A percentile compares a stretch with the other conserved stretches of the same genome.
Conservation (phyloP, 73 alveolate genomes). For the Paramecium biaurelia region DNA sequence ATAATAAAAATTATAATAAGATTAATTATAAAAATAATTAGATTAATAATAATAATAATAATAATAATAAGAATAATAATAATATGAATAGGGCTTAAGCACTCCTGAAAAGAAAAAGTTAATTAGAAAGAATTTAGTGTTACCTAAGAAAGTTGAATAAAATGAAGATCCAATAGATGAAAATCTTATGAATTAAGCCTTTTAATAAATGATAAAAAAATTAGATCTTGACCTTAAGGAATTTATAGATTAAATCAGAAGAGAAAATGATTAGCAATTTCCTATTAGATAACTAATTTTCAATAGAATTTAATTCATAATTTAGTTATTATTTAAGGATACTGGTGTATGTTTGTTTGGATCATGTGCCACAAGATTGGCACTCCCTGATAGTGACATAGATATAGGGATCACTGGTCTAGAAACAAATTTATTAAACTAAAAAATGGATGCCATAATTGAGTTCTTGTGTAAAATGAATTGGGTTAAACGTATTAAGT, state of each 20-base stretch:
- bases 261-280: neutral
- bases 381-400: conserved; percentile 59
- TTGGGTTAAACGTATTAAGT: conserved; percentile 52
- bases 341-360: conserved; percentile 28
- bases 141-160: neutral
- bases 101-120: neutral
- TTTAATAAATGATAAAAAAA: conserved; percentile 9
- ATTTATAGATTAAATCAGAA: neutral
- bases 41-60: neutral
- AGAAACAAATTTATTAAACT: neutral
- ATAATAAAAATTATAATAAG: neutral
- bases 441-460: neutral
- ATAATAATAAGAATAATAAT: neutral
- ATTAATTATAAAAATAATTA: neutral
- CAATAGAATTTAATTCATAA: neutral
- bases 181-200: neutral
- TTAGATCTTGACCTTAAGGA: conserved; percentile 29
- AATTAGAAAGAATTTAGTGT: neutral
- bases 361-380: conserved; percentile 65
- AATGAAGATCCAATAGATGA: neutral
- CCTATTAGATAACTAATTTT: conserved; percentile 16
- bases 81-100: neutral
- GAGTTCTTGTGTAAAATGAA: neutral
- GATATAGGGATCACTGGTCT: conserved; percentile 64
- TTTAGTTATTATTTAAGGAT: neutral